Evolutionary conservation across 306 rosid genomes (phyloP), one percentile per base, ranked within the genome.

Genomic region (Prunus salicina): DNA sequence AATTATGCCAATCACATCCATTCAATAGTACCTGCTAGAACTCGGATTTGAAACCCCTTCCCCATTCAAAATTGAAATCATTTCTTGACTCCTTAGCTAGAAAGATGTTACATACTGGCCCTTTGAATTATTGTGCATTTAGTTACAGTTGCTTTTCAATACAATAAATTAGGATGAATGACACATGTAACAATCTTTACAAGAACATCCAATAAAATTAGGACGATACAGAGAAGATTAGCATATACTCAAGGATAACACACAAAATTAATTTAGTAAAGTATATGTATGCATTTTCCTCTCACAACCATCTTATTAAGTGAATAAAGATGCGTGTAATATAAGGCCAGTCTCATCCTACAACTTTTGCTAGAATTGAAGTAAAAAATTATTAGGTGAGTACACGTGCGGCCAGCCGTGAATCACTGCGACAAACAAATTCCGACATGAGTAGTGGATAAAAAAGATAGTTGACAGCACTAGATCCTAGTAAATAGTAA

Each of bases 371-470:
- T 64, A 10, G 2, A 72, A 20, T 32, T 32, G 38, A 32, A 32
- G 34, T 3, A 55, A 13, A 22, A 3, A 20, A 13, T 20, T 9
- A 57, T 3, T 16, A 10, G 5, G 8, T 14, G 16, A 14, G 6
- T 2, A 22, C 28, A 79, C 83, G 60, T 71, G 83, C 58, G 61
- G 46, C 57, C 45, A 43, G 6, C 70, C 85, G 66, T 30, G 61
- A 82, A 75, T 70, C 62, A 66, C 76, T 57, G 46, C 34, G 74
- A 83, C 64, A 79, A 28, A 6, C 8, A 34, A 63, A n/a, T 11
- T 51, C 55, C 56, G 50, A 75, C 78, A 74, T 2, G 28, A 22
- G 43, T 19, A 41, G 64, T 56, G 74, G 27, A 56, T 49, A n/a
- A 3, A 73, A 78, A 73, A 32, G 45, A 58, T 34, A 34, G 43